A percentile compares a stretch with the other conserved stretches of the same genome.
Conservation (phyloP, 495 filamentous ascomycete species). For the Neurospora sp. region DNA sequence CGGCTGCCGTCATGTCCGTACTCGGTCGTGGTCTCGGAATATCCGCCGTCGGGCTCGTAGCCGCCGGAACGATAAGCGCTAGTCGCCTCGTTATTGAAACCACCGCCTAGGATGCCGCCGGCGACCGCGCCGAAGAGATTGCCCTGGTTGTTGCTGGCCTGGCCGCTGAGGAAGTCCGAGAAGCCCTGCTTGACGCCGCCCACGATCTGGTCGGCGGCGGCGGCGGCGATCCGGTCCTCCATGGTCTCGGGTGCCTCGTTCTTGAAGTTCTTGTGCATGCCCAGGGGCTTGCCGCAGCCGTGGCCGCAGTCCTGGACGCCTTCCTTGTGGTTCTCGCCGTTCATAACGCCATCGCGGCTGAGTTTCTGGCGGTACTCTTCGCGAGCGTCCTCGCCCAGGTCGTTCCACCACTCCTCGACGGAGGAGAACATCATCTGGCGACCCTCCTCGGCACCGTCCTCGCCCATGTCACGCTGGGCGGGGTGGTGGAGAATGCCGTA, state of each 20-base stretch:
- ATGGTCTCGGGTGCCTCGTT: constrained; percentile 21
- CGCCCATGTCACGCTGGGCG: constrained; percentile 55
- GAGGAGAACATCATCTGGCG: constrained; percentile 66
- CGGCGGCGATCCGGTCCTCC: constrained; percentile 36
- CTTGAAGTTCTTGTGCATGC: constrained; percentile 35
- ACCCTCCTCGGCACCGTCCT: constrained; percentile 64
- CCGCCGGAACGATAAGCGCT: constrained; percentile 30
- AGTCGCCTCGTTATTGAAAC: constrained; percentile 31
- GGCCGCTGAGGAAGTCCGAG: constrained; percentile 18
- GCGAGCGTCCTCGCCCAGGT: constrained; percentile 49
- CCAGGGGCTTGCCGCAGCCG: constrained; percentile 57
- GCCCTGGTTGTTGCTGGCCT: constrained; percentile 27
- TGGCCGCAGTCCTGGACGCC: constrained; percentile 77
- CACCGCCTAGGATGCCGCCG: constrained; percentile 36
- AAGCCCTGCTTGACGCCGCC: constrained; percentile 35
- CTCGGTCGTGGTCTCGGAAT: constrained; percentile 32
- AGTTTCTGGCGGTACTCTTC: constrained; percentile 60
- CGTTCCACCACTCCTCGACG: constrained; percentile 71
- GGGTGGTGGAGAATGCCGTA: constrained; percentile 83
- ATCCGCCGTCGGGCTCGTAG: constrained; percentile 30
- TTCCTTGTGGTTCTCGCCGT: constrained; percentile 73
- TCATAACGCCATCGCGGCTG: constrained; percentile 62
- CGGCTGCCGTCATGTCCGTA: constrained; percentile 34
- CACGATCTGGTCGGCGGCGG: constrained; percentile 36
- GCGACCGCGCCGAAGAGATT: constrained; percentile 33